Evolutionary conservation across 768 basidiomycete species (phyloP).

Genomic region (Amylocystis lapponica): DNA sequence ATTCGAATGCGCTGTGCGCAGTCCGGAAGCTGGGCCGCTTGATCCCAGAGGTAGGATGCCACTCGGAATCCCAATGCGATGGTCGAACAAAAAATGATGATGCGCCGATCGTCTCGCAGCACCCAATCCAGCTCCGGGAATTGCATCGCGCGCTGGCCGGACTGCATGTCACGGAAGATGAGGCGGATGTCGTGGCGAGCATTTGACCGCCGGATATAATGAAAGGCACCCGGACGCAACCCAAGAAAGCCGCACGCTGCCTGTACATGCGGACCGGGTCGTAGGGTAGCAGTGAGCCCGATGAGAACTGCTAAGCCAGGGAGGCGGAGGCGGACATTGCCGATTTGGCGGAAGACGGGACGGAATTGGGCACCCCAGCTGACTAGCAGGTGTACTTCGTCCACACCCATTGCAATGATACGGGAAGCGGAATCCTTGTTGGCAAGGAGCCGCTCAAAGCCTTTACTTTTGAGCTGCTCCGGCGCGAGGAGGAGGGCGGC

Average conservation of each 20-base stretch:
- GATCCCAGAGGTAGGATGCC: constrained; percentile 16
- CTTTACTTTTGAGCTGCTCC: too few species aligned
- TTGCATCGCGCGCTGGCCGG: not conserved
- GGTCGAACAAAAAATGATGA: constrained; percentile 24
- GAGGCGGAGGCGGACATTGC: too few species aligned
- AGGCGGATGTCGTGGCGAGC: not conserved
- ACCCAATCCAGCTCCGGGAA: not conserved
- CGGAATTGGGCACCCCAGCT: too few species aligned
- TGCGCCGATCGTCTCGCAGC: not conserved
- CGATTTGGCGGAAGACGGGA: too few species aligned
- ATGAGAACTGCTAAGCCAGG: too few species aligned
- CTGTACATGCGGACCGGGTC: too few species aligned
- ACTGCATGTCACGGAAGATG: not conserved
- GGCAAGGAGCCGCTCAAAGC: too few species aligned
- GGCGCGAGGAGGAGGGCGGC: too few species aligned
- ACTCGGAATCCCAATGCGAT: constrained; percentile 18
- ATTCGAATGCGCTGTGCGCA: constrained; percentile 3
- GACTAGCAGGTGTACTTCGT: too few species aligned
- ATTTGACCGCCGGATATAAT: not conserved
- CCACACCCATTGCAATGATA: too few species aligned
- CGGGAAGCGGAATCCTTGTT: too few species aligned
- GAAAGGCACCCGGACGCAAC: not conserved
- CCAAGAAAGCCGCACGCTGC: not conserved
- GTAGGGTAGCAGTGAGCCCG: too few species aligned
- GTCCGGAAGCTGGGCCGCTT: not conserved